Evolutionary conservation across 768 basidiomycete species (phyloP), one percentile per base, ranked within the genome.

Genomic region (Naganishia onofrii): DNA sequence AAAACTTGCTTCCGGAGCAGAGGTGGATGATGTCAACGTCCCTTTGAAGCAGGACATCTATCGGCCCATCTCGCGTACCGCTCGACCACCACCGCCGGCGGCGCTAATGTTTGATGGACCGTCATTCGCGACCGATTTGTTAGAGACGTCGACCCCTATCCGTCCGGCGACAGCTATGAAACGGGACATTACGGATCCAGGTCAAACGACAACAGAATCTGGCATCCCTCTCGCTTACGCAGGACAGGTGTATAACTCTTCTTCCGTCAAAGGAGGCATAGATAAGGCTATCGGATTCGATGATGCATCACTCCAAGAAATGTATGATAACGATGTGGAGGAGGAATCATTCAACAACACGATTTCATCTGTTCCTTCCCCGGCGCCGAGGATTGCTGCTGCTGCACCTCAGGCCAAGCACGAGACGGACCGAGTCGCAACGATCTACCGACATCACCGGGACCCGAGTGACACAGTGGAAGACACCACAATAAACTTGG

Each of bases 301-400:
- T 15, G 60, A 63, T 29, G 29, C 60, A 5, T 21, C 60, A 1
- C 3, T 63, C n/a, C 32, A 23, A 3, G 60, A 46, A 15, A 21
- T 46, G 19, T 26, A 63, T 6, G 42, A 60, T 32, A 12, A 17
- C 15, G 42, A 12, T 12, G 36, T 36, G 12, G 36, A 42, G 13
- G 42, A 42, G 42, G 60, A 63, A 29, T 63, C 60, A 19, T 63
- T 63, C 42, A 63, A 63, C 26, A 63, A 63, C 60, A 63, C 60
- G n/a, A 63, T 63, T 42, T 63, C 60, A 10, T 42, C 34, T 26
- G 23, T 63, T 26, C 60, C 60, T 63, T 63, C 60, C 12, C 60
- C 60, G 7, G 36, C 60, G 26, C 60, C 60, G 3, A n/a, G 60
- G 29, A 63, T 63, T n/a, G 29, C 60, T 13, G 28, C 58, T 23